phyloP scores from a whole-genome alignment of 192 early-diverging fungal species.

The Geosiphon pyriformis region DNA sequence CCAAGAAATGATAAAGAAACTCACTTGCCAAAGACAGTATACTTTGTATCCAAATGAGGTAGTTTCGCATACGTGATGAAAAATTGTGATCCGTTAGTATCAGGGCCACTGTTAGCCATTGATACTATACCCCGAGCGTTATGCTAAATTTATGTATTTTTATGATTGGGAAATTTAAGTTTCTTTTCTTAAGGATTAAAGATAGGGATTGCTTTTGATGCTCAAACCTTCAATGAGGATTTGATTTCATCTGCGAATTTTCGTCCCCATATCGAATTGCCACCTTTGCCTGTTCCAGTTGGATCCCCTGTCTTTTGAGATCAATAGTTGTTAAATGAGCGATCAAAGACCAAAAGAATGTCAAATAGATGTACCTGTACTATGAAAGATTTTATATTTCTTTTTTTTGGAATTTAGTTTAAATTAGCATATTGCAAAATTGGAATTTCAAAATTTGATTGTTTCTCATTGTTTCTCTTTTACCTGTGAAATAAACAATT shows the following conservation, averaged over 20 bases:
- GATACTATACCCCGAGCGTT: slow-evolving; percentile 82
- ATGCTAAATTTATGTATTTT: slow-evolving; percentile 46
- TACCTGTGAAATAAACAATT: slow-evolving; percentile 73
- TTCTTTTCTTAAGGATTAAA: not conserved
- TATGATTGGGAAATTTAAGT: not conserved
- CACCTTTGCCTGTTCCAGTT: slow-evolving; percentile 81
- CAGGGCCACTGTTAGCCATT: slow-evolving; percentile 89
- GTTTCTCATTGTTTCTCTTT: not conserved
- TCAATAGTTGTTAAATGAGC: not conserved
- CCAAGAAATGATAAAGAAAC: slow-evolving; percentile 17
- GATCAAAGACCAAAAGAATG: not conserved
- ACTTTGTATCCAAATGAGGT: slow-evolving; percentile 83
- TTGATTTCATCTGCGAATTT: slow-evolving; percentile 80
- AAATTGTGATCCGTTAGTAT: slow-evolving; percentile 87
- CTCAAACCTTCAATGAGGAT: slow-evolving; percentile 60
- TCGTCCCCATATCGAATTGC: slow-evolving; percentile 78
- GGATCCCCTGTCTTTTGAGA: slow-evolving; percentile 73
- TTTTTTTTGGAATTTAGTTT: slow-evolving; percentile 13
- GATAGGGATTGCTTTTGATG: not conserved
- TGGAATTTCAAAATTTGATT: not conserved
- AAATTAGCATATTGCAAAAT: not conserved
- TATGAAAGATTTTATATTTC: slow-evolving; percentile 83
- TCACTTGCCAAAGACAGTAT: slow-evolving; percentile 86
- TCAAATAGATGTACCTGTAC: slow-evolving; percentile 48
- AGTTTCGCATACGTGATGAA: slow-evolving; percentile 89